A percentile compares a stretch with the other conserved stretches of the same genome.
These are phyloP conservation scores for Viola odorata DNA, from an alignment of 345 rosid species.

Conservation along the genomic window DNA sequence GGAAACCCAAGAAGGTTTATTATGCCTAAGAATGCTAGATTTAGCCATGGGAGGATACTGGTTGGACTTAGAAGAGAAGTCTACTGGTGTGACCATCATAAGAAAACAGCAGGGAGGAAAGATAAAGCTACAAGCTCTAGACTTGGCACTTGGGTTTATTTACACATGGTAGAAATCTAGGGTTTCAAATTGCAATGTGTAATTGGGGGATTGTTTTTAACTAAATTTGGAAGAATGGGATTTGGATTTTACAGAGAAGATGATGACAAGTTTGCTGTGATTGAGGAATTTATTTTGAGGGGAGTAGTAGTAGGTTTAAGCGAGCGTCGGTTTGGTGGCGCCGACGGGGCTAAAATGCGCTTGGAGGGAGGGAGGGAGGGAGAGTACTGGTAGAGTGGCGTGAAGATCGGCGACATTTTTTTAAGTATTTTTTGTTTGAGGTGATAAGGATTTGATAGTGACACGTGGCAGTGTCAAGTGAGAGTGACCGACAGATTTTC, in stretches of 20 bases:
- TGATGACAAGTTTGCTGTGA: no score
- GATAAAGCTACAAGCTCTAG: not conserved
- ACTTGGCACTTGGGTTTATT: no score
- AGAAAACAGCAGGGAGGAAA: not conserved
- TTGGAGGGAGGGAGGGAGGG: not conserved
- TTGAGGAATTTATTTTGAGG: not conserved
- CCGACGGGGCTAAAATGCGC: constrained; percentile 29
- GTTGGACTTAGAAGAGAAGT: constrained; percentile 4
- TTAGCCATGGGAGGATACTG: constrained; percentile 20
- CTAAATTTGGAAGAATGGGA: not conserved
- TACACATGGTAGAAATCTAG: not conserved
- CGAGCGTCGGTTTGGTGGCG: constrained; percentile 16
- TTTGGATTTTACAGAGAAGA: not conserved
- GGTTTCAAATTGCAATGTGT: not conserved
- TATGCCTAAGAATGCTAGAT: constrained; percentile 15
- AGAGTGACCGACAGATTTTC: constrained; percentile 7
- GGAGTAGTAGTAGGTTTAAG: not conserved
- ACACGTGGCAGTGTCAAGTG: constrained; percentile 18
- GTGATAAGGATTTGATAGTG: not conserved
- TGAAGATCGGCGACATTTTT: constrained; percentile 10
- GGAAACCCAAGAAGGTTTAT: constrained; percentile 27
- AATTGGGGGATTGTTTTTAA: not conserved
- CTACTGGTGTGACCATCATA: constrained; percentile 8
- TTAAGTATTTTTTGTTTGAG: not conserved
- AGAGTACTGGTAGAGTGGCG: constrained; percentile 4